A percentile compares a stretch with the other conserved stretches of the same genome.
Evolutionary conservation across 495 filamentous ascomycete species (phyloP).

Genomic region (Arthonia radiata): DNA sequence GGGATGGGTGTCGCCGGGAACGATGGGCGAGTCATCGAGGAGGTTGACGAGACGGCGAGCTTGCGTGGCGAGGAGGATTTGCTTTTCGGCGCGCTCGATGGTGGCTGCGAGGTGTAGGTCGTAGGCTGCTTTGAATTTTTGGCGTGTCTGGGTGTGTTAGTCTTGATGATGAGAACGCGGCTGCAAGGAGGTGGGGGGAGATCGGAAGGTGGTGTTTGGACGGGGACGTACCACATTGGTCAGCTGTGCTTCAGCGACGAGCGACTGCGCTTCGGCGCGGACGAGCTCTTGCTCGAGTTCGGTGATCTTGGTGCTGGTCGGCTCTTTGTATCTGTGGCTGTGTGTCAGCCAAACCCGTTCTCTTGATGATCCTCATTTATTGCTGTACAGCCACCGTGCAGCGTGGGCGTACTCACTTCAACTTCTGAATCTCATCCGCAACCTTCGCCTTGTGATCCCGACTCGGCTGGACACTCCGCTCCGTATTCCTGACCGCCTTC

Average conservation of each 20-base stretch:
- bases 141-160: conserved; percentile 40
- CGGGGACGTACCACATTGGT: conserved; percentile 50
- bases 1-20: conserved; percentile 54
- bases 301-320: conserved; percentile 44
- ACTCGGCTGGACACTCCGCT: conserved; percentile 75
- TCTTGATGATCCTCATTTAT: no score
- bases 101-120: conserved; percentile 63
- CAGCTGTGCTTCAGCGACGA: conserved; percentile 92
- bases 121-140: conserved; percentile 85
- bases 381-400: no score
- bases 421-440: conserved; percentile 64
- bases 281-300: conserved; percentile 89
- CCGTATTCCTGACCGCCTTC: conserved; percentile 81
- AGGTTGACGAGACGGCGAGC: conserved; percentile 62
- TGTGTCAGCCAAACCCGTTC: neutral
- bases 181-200: conserved; percentile 1
- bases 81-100: conserved; percentile 90
- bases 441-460: conserved; percentile 65
- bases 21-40: conserved; percentile 75
- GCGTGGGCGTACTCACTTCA: conserved; percentile 23
- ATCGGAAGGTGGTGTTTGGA: neutral
- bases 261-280: conserved; percentile 74
- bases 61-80: conserved; percentile 75
- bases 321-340: conserved; percentile 51
- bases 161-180: no score